Base-by-base conservation (phyloP, 495 filamentous ascomycete species). In the Terfezia claveryi region DNA sequence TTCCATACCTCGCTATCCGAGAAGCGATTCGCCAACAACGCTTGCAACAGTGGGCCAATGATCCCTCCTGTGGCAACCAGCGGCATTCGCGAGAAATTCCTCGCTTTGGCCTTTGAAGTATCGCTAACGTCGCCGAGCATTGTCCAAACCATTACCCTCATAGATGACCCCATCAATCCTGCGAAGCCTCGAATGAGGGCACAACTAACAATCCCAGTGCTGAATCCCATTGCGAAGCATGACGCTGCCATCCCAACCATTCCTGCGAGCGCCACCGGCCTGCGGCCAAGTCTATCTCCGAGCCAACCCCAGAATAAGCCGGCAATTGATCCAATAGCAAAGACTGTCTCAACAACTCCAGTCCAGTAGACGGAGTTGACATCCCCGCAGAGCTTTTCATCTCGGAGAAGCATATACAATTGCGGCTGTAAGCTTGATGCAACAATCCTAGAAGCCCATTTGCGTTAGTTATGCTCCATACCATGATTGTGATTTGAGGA, bases 101-200 rank as follows among this genome's bases (percentile, higher is more conserved):
- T 65, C 32, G 67, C 70, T 50, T 71, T 68, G 36, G 61, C 61
- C n/a, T 55, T 56, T 23, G 59, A 58, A 11, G 58, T 65, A 12
- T 57, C 54, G 51, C 70, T 72, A 49, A 72, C 55, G 58, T 72
- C 70, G 16, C 70, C 70, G 27, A 72, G 62, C 70, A 72, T 72
- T 3, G 70, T 69, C 49, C 68, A 37, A 1, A 60, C 64, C 7
- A 69, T 68, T 9, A 72, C 68, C 27, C 62, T 57, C 36, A 71
- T 66, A 11, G 69, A 66, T 37, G 69, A 68, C 58, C 69, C 67
- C 54, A 67, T 67, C 10, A 70, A 51, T 1, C 70, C 70, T 27
- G 68, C 66, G 41, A 70, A 59, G 50, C 69, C 68, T n/a, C 70
- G 66, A 57, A 72, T 66, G 54, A 71, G 51, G 16, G 66, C 63